phyloP scores from a whole-genome alignment of 1,284 basidiomycete genomes.

The Ceratobasidium sp. region DNA sequence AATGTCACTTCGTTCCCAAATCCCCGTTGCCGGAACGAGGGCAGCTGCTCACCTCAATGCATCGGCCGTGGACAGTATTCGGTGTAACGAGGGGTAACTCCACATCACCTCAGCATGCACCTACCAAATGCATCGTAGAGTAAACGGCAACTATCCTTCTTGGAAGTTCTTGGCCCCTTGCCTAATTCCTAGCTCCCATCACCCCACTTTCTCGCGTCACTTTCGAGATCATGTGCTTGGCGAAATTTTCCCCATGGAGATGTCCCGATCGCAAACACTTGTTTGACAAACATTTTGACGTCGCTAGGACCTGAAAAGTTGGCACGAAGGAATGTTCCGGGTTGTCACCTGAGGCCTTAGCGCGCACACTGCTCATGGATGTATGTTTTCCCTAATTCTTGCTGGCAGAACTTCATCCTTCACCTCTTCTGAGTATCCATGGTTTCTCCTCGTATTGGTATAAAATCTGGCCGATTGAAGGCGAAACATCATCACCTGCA shows the following conservation, averaged over 20 bases:
- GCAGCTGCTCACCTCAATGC: no score
- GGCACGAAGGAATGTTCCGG: neutral
- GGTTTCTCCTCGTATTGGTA: neutral
- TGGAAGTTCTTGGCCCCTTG: neutral
- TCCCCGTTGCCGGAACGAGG: no score
- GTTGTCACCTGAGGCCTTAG: conserved; percentile 11
- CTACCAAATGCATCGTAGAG: neutral
- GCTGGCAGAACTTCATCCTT: neutral
- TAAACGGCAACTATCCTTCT: neutral
- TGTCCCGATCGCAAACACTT: neutral
- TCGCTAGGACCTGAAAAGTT: neutral
- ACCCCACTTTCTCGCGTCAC: conserved; percentile 14
- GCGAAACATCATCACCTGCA: neutral
- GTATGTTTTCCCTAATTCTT: neutral
- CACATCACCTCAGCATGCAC: neutral
- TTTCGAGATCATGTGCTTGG: conserved; percentile 43
- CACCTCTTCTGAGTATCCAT: neutral
- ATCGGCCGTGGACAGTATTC: neutral
- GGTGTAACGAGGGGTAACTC: neutral
- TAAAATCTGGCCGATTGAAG: neutral
- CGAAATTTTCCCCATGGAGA: neutral
- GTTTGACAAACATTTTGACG: neutral
- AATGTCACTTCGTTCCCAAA: no score
- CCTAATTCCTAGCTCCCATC: no score
- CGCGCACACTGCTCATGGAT: neutral